Percentiles rank a stretch among this genome's conserved stretches.
Conservation (phyloP, 345 rosid species). For the Geranium brycei region DNA sequence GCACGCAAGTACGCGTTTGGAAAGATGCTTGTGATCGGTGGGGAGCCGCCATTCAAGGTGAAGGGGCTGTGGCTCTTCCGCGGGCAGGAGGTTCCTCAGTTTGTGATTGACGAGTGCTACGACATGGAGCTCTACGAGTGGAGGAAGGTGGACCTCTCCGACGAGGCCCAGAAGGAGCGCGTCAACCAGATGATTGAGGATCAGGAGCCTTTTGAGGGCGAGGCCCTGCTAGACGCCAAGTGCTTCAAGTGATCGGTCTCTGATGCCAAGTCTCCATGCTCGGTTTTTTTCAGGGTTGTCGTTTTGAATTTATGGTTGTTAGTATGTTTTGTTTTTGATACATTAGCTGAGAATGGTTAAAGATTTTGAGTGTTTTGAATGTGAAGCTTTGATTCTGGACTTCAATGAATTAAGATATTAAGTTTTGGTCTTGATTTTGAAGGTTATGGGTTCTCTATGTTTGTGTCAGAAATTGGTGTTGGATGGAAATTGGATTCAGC, state of each 20-base stretch:
- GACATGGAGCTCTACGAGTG: slow-evolving; percentile 97
- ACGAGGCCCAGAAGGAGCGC: slow-evolving; percentile 83
- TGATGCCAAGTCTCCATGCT: neutral
- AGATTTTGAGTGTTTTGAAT: no score
- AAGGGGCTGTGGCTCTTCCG: slow-evolving; percentile 98
- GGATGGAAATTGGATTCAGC: no score
- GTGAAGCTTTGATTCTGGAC: no score
- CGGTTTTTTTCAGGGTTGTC: neutral
- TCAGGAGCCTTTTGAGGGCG: slow-evolving; percentile 83
- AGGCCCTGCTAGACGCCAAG: slow-evolving; percentile 87
- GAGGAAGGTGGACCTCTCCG: slow-evolving; percentile 72
- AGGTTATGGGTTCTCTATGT: no score
- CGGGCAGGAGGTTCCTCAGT: slow-evolving; percentile 72
- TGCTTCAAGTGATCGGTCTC: slow-evolving; percentile 61
- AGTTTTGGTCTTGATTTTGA: no score
- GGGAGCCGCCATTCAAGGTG: slow-evolving; percentile 74
- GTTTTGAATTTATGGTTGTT: neutral
- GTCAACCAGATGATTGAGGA: slow-evolving; percentile 96
- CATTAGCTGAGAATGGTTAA: no score
- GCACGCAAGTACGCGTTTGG: slow-evolving; percentile 95
- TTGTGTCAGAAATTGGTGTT: no score
- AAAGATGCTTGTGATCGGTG: slow-evolving; percentile 79
- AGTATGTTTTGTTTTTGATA: no score
- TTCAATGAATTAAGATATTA: no score
- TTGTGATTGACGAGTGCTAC: slow-evolving; percentile 77